A percentile compares a stretch with the other conserved stretches of the same genome.
These are phyloP conservation scores for Rhodotorula sp. DNA, from an alignment of 1,284 basidiomycete genomes.

Conservation along the genomic window DNA sequence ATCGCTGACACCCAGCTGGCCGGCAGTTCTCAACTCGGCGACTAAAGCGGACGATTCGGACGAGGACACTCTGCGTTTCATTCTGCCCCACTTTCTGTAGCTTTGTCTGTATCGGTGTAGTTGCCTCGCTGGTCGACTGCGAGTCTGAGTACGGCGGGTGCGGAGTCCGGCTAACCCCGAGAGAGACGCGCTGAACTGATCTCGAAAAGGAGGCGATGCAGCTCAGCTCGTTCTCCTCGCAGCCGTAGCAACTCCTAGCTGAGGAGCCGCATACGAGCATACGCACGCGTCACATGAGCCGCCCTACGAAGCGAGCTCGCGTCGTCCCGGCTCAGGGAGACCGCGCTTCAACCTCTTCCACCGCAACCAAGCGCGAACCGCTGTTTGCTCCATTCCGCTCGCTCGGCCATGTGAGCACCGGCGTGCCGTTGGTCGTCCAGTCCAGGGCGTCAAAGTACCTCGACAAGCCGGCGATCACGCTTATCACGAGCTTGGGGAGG, in stretches of 20 bases:
- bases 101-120: neutral
- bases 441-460: slow-evolving; percentile 70
- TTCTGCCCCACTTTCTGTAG: neutral
- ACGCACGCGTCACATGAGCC: neutral
- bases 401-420: slow-evolving; percentile 86
- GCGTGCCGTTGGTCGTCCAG: slow-evolving; percentile 85
- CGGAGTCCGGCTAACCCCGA: no score
- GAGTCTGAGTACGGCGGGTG: no score
- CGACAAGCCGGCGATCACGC: slow-evolving; percentile 44
- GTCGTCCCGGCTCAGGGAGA: neutral
- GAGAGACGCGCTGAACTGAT: no score
- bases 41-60: neutral
- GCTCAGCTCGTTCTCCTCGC: neutral
- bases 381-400: slow-evolving; percentile 95
- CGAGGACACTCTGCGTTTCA: no score
- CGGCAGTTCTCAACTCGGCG: slow-evolving; percentile 17
- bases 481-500: slow-evolving; percentile 83
- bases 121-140: no score
- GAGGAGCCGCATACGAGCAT: neutral
- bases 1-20: neutral
- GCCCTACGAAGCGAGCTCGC: slow-evolving; percentile 29
- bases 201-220: neutral
- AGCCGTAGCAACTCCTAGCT: neutral
- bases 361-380: slow-evolving; percentile 20
- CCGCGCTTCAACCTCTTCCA: neutral